Evolutionary conservation across 805 yeast genomes (phyloP).

Genomic region (Candida argentea): DNA sequence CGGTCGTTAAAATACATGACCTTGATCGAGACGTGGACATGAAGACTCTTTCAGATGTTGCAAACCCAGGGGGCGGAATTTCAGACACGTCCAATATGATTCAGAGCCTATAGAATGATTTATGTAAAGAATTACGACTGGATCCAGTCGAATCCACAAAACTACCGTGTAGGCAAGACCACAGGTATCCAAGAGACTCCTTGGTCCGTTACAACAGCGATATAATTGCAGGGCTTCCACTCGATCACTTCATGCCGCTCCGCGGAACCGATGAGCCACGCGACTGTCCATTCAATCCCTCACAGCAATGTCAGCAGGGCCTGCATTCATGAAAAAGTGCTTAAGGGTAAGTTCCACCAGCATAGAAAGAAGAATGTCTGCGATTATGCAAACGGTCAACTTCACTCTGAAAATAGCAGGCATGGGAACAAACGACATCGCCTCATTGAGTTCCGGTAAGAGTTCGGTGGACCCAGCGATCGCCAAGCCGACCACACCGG

Average conservation of each 20-base stretch:
- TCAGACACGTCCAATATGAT: no score
- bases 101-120: no score
- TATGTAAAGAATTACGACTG: no score
- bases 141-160: no score
- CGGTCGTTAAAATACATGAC: slow-evolving; percentile 16
- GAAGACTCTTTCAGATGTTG: no score
- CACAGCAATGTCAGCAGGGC: slow-evolving; percentile 83
- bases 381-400: slow-evolving; percentile 59
- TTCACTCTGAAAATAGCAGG: slow-evolving; percentile 58
- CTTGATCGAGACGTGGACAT: slow-evolving; percentile 21
- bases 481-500: slow-evolving; percentile 86
- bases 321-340: slow-evolving; percentile 77
- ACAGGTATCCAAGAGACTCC: slow-evolving; percentile 1
- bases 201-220: not conserved
- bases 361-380: slow-evolving; percentile 74
- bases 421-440: slow-evolving; percentile 90
- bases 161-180: not conserved
- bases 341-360: slow-evolving; percentile 74
- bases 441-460: slow-evolving; percentile 87
- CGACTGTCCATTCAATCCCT: slow-evolving; percentile 15
- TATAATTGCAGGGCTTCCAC: slow-evolving; percentile 1
- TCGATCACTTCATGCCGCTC: not conserved
- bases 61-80: no score
- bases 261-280: not conserved
- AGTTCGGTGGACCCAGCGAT: slow-evolving; percentile 90